A percentile compares a stretch with the other conserved stretches of the same genome.
These are phyloP conservation scores for Populus ilicifolia DNA, from an alignment of 345 rosid species.

Conservation along the genomic window DNA sequence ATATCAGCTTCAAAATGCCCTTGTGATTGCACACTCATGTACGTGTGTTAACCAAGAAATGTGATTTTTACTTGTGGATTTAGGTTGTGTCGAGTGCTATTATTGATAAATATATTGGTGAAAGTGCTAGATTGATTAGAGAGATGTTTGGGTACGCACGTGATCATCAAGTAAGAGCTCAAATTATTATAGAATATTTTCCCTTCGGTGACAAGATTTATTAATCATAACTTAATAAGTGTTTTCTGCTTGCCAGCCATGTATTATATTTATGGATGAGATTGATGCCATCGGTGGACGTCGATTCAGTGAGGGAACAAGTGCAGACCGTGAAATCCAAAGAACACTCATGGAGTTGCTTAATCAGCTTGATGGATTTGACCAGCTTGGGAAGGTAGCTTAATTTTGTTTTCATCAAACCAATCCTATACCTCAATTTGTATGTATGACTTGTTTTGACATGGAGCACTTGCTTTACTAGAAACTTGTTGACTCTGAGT, in stretches of 20 bases:
- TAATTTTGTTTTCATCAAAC: not conserved
- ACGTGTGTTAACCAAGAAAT: not conserved
- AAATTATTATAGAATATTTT: not conserved
- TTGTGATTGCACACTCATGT: not conserved
- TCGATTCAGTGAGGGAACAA: constrained; percentile 97
- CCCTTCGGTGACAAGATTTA: not conserved
- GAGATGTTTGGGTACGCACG: constrained; percentile 99
- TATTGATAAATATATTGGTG: constrained; percentile 95
- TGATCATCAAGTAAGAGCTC: constrained; percentile 75
- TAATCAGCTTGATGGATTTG: constrained; percentile 98
- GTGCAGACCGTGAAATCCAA: constrained; percentile 99
- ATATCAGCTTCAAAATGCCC: not conserved
- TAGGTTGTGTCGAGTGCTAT: constrained; percentile 97
- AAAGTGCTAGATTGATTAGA: constrained; percentile 92
- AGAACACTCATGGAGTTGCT: constrained; percentile 97
- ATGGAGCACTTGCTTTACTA: not conserved
- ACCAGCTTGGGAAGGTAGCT: constrained; percentile 92
- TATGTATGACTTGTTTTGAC: not conserved
- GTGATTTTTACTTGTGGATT: not conserved
- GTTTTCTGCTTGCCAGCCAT: constrained; percentile 50
- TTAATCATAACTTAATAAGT: not conserved
- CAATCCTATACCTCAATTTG: not conserved
- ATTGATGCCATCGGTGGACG: constrained; percentile 99
- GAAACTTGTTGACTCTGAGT: not conserved
- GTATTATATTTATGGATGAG: constrained; percentile 99